phyloP scores from a whole-genome alignment of 208 protist genomes.

The Naegleria gruberi region DNA sequence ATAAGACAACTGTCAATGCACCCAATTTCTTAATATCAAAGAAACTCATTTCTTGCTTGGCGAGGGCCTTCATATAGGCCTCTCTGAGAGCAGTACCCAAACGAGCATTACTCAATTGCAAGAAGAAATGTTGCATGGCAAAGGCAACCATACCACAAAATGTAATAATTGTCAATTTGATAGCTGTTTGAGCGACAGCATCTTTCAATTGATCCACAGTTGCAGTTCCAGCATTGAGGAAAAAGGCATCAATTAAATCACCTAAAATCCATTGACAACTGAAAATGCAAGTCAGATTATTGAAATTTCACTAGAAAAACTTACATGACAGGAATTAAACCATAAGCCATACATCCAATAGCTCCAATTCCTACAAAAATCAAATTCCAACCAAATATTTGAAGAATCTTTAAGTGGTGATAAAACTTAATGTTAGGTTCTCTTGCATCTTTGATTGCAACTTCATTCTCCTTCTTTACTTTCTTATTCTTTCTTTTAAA shows the following conservation, averaged over 20 bases:
- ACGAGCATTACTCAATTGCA: not conserved
- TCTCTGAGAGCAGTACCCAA: not conserved
- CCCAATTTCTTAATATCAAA: constrained; percentile 2
- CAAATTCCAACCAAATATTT: not conserved
- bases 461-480: not conserved
- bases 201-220: not conserved
- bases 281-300: no score
- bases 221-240: not conserved
- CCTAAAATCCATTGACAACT: no score
- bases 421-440: not conserved
- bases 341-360: not conserved
- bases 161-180: not conserved
- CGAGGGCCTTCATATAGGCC: not conserved
- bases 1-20: not conserved
- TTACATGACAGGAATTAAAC: not conserved
- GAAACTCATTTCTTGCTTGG: not conserved
- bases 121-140: not conserved
- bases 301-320: no score
- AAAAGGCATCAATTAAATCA: not conserved
- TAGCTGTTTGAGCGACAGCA: not conserved
- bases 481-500: not conserved
- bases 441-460: not conserved
- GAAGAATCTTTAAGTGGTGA: not conserved
- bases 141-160: not conserved
- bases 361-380: not conserved